Base-by-base conservation (phyloP, 2,329 filamentous ascomycete genomes). In the Fonsecaea erecta region DNA sequence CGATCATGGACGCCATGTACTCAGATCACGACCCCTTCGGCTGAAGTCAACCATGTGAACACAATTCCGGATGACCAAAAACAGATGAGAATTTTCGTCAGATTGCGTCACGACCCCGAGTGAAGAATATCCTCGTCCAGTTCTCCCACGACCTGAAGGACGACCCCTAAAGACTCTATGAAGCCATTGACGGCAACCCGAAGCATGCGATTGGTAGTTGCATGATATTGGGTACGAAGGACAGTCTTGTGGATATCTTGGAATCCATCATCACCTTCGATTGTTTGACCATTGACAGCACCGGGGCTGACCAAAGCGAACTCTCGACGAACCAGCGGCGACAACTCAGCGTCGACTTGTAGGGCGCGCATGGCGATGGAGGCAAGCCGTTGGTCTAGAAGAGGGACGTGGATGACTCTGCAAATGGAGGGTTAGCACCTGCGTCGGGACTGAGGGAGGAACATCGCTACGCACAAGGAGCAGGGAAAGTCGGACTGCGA, bases 151-250 rank as follows among this genome's bases (percentile, higher is more conserved):
- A 96, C 90, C 61, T 93, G 91, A 48, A 97, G 77, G 0, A 97
- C 89, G 4, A 97, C 87, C 59, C 88, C 87, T 62, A 97, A 77
- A 71, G 90, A 96, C 73, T 98, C 94, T 84, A 98, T 93, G 78
- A 97, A 97, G 9, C 93, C 92, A 79, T 98, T 98, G 63, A 97
- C 93, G 2, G 94, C 91, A 1, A 99, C 95, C 52, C 95, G 89
- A 64, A 99, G 84, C 94, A 98, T 98, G 71, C 95, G 89, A 76
- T 97, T 97, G 21, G 95, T 98, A 0, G 92, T 92, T 1, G 95
- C 95, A 61, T 84, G 85, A 79, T 98, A 98, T 66, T 90, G 85
- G 9, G 91, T 90, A 66, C 85, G 83, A 55, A 98, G 82, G 3
- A 93, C 78, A 0, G 80, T 84, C 71, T 79, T 78, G 37, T 74